phyloP scores from a whole-genome alignment of 1,284 basidiomycete species.

The Agaricales sp. region DNA sequence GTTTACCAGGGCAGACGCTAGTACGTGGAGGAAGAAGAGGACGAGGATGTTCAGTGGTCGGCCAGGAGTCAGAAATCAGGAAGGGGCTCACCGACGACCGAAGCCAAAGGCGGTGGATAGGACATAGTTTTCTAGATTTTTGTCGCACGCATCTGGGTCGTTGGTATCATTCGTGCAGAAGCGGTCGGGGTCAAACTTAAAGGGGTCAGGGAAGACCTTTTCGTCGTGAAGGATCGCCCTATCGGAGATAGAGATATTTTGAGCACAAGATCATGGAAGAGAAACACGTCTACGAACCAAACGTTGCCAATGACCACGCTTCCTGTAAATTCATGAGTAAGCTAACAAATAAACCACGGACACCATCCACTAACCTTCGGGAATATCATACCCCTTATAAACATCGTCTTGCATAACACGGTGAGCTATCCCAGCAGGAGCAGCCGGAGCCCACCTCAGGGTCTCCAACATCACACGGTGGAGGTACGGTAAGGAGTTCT shows the following conservation, averaged over 20 bases:
- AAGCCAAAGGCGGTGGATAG: neutral
- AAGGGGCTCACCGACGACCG: neutral
- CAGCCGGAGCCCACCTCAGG: neutral
- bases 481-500: slow-evolving; percentile 26
- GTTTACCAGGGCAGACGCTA: neutral
- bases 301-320: neutral
- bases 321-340: too few relatives aligned
- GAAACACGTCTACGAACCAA: neutral
- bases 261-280: slow-evolving; percentile 6
- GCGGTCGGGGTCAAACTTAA: slow-evolving; percentile 9
- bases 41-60: too few relatives aligned
- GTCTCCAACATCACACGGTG: neutral
- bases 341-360: too few relatives aligned
- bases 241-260: neutral
- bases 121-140: neutral
- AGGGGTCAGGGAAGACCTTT: slow-evolving; percentile 8
- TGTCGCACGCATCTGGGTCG: neutral
- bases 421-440: slow-evolving; percentile 4
- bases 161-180: neutral
- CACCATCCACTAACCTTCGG: slow-evolving; percentile 10
- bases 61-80: too few relatives aligned
- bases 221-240: slow-evolving; percentile 11
- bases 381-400: slow-evolving; percentile 10
- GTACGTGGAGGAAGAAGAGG: too few relatives aligned
- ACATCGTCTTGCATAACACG: slow-evolving; percentile 8